Conservation (phyloP, 192 early-diverging fungal genomes). For the Coemansia sp. region DNA sequence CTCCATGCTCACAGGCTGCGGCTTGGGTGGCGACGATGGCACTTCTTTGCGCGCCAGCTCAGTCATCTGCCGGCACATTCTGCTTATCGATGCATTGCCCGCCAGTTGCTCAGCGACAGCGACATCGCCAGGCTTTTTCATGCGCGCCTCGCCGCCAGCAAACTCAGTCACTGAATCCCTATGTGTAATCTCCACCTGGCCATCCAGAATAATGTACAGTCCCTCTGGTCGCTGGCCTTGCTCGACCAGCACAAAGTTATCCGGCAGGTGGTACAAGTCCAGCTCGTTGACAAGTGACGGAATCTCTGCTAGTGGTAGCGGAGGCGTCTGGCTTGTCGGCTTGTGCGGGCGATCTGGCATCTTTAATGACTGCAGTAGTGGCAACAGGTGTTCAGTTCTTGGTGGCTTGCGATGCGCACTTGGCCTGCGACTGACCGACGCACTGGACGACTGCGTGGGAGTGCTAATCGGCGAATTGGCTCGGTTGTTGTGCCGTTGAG, state of each 20-base stretch:
- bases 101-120: neutral
- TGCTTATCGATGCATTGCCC: constrained; percentile 14
- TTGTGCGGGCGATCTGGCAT: constrained; percentile 9
- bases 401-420: constrained; percentile 32
- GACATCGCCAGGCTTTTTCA: neutral
- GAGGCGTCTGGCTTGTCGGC: neutral
- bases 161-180: constrained; percentile 41
- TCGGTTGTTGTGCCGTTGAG: constrained; percentile 2
- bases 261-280: constrained; percentile 71
- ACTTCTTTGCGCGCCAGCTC: constrained; percentile 24
- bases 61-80: constrained; percentile 34
- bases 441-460: constrained; percentile 15
- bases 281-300: constrained; percentile 60
- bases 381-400: constrained; percentile 36
- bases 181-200: constrained; percentile 64
- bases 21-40: neutral
- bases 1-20: neutral
- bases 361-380: constrained; percentile 33
- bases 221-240: constrained; percentile 84
- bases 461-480: neutral
- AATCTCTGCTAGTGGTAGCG: constrained; percentile 26
- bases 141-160: constrained; percentile 20
- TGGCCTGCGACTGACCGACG: constrained; percentile 27
- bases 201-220: constrained; percentile 91
- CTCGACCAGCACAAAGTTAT: constrained; percentile 68